phyloP scores from a whole-genome alignment of 2,329 filamentous ascomycete genomes.

The Chrysoporthe puriensis region DNA sequence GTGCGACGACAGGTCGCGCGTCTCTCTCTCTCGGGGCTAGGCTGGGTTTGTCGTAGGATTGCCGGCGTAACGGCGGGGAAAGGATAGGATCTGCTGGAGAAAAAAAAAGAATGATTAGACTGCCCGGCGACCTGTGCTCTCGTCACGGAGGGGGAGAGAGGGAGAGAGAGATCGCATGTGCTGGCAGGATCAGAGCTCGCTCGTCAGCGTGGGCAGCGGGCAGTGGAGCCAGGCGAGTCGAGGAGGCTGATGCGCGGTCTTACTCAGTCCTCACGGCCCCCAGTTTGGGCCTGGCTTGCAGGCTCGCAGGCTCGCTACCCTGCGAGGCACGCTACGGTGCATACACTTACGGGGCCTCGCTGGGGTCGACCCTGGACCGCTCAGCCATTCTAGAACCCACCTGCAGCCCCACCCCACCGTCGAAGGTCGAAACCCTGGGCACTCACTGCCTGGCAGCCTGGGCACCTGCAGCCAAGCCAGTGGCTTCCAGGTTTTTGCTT shows the following conservation, averaged over 20 bases:
- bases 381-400: slow-evolving; percentile 6
- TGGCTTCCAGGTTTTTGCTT: no score
- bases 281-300: no score
- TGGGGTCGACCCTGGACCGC: background rate
- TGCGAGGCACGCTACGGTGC: no score
- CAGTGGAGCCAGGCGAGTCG: background rate
- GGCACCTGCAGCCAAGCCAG: background rate
- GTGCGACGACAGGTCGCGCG: background rate
- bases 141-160: background rate
- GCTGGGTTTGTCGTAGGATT: background rate
- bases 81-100: background rate
- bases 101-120: background rate
- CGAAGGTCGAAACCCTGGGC: background rate
- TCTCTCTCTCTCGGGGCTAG: background rate
- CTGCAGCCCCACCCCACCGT: background rate
- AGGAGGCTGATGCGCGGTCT: background rate
- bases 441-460: no score
- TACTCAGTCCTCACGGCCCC: background rate
- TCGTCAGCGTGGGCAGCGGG: background rate
- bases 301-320: no score
- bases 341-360: background rate
- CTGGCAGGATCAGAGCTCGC: background rate
- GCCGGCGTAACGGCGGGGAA: background rate
- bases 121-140: background rate
- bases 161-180: background rate